A percentile compares a stretch with the other conserved stretches of the same genome.
These are phyloP conservation scores for Mortierella claussenii DNA, from an alignment of 192 early-diverging fungal genomes.

Conservation along the genomic window DNA sequence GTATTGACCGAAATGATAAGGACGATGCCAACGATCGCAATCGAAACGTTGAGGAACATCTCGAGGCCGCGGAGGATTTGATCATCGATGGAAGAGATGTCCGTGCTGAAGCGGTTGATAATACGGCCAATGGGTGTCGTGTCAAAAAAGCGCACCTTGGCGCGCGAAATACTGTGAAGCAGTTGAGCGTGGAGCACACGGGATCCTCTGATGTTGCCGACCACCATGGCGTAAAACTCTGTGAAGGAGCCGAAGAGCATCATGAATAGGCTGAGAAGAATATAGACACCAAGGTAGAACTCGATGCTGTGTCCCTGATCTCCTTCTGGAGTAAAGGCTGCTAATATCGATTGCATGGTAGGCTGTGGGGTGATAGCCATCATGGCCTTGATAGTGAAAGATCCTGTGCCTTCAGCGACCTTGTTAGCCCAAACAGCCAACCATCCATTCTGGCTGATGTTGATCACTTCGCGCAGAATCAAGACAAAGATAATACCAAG, in stretches of 20 bases:
- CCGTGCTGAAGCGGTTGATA: conserved; percentile 87
- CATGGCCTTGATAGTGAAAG: conserved; percentile 13
- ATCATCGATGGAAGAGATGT: conserved; percentile 85
- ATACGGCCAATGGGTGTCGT: conserved; percentile 85
- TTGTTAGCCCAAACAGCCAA: conserved; percentile 67
- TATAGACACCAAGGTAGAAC: conserved; percentile 72
- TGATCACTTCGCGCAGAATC: conserved; percentile 28
- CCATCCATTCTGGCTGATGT: conserved; percentile 58
- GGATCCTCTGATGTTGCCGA: conserved; percentile 64
- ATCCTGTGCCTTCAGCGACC: conserved; percentile 5
- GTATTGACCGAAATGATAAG: conserved; percentile 71
- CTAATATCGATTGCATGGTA: not conserved
- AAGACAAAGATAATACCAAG: conserved; percentile 57
- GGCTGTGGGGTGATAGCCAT: conserved; percentile 5
- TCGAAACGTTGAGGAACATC: conserved; percentile 56
- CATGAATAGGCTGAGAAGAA: conserved; percentile 59
- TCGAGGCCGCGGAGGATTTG: conserved; percentile 56
- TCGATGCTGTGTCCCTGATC: conserved; percentile 39
- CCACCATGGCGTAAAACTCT: conserved; percentile 46
- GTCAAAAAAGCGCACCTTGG: conserved; percentile 89
- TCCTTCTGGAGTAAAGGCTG: conserved; percentile 23
- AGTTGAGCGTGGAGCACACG: conserved; percentile 64
- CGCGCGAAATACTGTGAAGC: conserved; percentile 66
- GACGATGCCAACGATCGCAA: conserved; percentile 65
- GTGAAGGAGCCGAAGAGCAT: conserved; percentile 40